Percentiles rank a stretch among this genome's conserved stretches.
Evolutionary conservation across 345 rosid species (phyloP).

Genomic region (Eutrema yunnanense): DNA sequence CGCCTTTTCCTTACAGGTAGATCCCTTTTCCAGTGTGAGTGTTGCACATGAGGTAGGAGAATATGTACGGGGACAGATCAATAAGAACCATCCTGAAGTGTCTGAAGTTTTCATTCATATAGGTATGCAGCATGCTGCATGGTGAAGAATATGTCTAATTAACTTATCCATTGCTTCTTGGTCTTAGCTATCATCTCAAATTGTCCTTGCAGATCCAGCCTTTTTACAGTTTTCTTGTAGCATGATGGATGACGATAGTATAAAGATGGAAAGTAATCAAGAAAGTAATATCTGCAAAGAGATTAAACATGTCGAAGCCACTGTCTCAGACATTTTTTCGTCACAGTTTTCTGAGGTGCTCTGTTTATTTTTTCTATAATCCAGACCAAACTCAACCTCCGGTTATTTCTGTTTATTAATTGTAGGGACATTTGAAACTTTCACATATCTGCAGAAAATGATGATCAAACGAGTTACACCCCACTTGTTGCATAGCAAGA

Average conservation of each 20-base stretch:
- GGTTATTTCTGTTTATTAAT: neutral
- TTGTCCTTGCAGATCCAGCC: conserved; percentile 60
- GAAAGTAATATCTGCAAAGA: conserved; percentile 25
- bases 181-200: neutral
- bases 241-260: conserved; percentile 29
- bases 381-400: neutral
- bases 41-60: conserved; percentile 90
- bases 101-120: conserved; percentile 94
- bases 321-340: conserved; percentile 36
- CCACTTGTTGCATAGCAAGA: conserved; percentile 62
- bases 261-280: conserved; percentile 5
- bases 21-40: conserved; percentile 84
- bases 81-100: conserved; percentile 59
- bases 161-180: neutral
- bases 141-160: neutral
- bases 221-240: conserved; percentile 34
- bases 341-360: conserved; percentile 54
- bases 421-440: neutral
- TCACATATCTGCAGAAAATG: conserved; percentile 46
- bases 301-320: conserved; percentile 47
- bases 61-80: conserved; percentile 64
- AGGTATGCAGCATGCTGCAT: conserved; percentile 41
- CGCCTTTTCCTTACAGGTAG: conserved; percentile 47
- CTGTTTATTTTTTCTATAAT: neutral
- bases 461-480: conserved; percentile 52